Evolutionary conservation across 225 moss, liverwort and hornwort species (phyloP).

Genomic region (Lunularia cruciata): DNA sequence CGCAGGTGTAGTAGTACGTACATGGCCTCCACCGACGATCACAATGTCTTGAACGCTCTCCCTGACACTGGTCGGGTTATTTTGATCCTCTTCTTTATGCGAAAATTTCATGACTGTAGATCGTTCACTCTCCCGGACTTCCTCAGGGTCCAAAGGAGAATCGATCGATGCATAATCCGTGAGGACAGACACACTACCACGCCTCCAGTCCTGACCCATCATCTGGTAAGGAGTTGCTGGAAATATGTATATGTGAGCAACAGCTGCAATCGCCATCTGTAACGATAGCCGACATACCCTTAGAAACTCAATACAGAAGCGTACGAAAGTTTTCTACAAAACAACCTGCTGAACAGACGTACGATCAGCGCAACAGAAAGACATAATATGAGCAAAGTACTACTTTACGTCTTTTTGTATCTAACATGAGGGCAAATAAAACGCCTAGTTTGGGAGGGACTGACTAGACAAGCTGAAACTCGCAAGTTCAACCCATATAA

Average conservation of each 20-base stretch:
- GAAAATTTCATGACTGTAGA: constrained; percentile 64
- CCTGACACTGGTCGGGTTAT: constrained; percentile 76
- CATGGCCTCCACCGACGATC: constrained; percentile 90
- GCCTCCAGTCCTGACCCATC: constrained; percentile 61
- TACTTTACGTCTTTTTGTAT: no score
- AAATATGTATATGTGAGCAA: constrained; percentile 89
- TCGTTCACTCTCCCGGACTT: constrained; percentile 90
- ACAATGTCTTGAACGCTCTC: constrained; percentile 92
- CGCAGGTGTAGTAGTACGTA: constrained; percentile 33
- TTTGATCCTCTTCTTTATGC: constrained; percentile 55
- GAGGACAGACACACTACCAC: constrained; percentile 83
- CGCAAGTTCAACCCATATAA: no score
- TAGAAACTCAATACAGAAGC: no score
- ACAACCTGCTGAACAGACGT: no score
- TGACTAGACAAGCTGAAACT: no score
- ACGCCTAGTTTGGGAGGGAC: no score
- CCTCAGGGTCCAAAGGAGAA: constrained; percentile 94
- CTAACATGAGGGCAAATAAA: no score
- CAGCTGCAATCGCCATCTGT: constrained; percentile 94
- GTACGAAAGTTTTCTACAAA: no score
- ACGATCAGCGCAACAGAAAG: no score
- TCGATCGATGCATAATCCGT: constrained; percentile 89
- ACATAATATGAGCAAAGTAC: no score
- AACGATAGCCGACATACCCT: not conserved
- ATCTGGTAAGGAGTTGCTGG: constrained; percentile 91